These are phyloP conservation scores for Tuber melanosporum DNA, from an alignment of 495 filamentous ascomycete species.

Conservation along the genomic window DNA sequence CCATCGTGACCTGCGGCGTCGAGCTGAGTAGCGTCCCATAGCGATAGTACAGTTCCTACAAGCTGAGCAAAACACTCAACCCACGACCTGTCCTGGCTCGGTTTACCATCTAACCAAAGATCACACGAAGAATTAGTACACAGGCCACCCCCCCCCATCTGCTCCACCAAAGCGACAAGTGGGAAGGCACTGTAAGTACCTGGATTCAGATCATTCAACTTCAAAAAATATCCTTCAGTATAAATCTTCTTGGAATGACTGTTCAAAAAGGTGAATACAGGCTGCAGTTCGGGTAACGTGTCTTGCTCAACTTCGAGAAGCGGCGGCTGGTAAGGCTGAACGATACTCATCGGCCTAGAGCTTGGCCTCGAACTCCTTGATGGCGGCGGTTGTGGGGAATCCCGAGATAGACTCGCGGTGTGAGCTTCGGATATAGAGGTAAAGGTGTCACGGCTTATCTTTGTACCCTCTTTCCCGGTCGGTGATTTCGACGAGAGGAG, in stretches of 20 bases:
- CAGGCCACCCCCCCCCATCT: background rate
- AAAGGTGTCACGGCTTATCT: conserved; percentile 36
- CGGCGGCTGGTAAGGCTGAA: conserved; percentile 80
- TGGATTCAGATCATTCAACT: conserved; percentile 84
- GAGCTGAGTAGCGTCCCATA: conserved; percentile 92
- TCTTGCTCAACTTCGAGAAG: conserved; percentile 76
- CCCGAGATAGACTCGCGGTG: conserved; percentile 25
- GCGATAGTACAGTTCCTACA: conserved; percentile 84
- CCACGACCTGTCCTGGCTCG: conserved; percentile 81
- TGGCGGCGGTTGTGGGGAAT: conserved; percentile 30
- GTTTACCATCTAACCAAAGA: conserved; percentile 63
- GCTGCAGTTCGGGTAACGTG: conserved; percentile 84
- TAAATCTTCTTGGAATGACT: conserved; percentile 95
- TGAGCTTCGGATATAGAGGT: conserved; percentile 36
- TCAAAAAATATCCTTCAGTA: conserved; percentile 95
- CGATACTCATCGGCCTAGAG: conserved; percentile 55
- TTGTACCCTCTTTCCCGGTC: conserved; percentile 22
- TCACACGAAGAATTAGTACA: background rate
- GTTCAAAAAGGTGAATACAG: conserved; percentile 89
- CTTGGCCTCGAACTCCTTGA: conserved; percentile 27
- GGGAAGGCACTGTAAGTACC: conserved; percentile 51
- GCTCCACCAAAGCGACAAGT: background rate
- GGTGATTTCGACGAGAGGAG: conserved; percentile 37
- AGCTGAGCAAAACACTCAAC: conserved; percentile 95
- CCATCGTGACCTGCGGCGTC: conserved; percentile 76